Percentiles rank a stretch among this genome's conserved stretches.
Conservation (phyloP, 345 rosid species). For the Aquilaria sinensis region DNA sequence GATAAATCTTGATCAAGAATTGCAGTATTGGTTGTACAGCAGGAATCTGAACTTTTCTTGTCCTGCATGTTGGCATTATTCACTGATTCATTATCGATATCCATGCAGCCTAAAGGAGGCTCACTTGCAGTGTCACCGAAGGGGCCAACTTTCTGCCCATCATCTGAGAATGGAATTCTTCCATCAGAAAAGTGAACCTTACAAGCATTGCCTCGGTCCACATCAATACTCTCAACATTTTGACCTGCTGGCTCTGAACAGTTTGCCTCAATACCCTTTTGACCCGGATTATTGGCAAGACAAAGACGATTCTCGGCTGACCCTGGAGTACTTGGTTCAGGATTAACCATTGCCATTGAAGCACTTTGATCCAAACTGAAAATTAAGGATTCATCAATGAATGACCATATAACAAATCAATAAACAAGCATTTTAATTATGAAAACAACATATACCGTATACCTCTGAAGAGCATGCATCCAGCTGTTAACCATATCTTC, state of each 20-base stretch:
- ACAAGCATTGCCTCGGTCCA: constrained; percentile 19
- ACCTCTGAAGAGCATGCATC: constrained; percentile 86
- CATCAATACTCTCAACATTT: constrained; percentile 22
- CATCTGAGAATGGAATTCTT: constrained; percentile 16
- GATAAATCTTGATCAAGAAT: constrained; percentile 21
- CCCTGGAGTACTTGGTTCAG: constrained; percentile 27
- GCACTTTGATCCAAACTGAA: constrained; percentile 65
- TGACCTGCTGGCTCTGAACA: constrained; percentile 17
- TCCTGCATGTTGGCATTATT: constrained; percentile 25
- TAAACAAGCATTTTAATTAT: constrained; percentile 8
- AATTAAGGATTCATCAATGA: constrained; percentile 24
- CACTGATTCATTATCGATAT: constrained; percentile 15
- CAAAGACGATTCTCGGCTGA: constrained; percentile 16
- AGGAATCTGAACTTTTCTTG: constrained; percentile 22
- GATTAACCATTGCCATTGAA: constrained; percentile 29
- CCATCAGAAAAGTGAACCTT: constrained; percentile 17
- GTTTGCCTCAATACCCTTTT: constrained; percentile 25
- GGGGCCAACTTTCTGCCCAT: constrained; percentile 12
- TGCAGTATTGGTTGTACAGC: constrained; percentile 9
- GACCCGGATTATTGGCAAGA: constrained; percentile 18
- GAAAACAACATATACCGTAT: constrained; percentile 40
- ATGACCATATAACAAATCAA: constrained; percentile 12
- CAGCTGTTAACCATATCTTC: constrained; percentile 91
- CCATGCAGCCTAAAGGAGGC: constrained; percentile 27
- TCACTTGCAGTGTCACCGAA: constrained; percentile 13